These are phyloP conservation scores for Rhodotorula sp. DNA, from an alignment of 1,284 basidiomycete species.

Conservation along the genomic window DNA sequence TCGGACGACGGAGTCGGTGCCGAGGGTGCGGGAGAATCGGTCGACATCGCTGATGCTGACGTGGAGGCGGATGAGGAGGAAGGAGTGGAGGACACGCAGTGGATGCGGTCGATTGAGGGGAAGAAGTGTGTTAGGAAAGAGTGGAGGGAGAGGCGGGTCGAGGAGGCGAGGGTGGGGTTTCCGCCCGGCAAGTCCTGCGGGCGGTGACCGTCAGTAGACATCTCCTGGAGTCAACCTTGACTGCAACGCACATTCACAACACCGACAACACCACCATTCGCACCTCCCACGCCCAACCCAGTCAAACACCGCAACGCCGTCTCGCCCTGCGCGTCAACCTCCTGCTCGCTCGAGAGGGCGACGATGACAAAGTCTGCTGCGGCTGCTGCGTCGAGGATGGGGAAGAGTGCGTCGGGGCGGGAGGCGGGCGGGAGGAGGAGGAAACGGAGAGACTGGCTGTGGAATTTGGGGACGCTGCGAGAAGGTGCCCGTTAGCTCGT, in stretches of 20 bases:
- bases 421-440: conserved; percentile 29
- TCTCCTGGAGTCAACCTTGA: conserved; percentile 53
- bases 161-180: conserved; percentile 49
- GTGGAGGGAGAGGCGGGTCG: conserved; percentile 76
- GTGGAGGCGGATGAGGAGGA: conserved; percentile 50
- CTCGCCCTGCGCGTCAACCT: conserved; percentile 85
- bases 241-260: conserved; percentile 61
- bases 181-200: conserved; percentile 54
- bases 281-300: conserved; percentile 52
- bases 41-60: conserved; percentile 49
- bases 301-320: conserved; percentile 77
- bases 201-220: conserved; percentile 10
- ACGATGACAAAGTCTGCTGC: conserved; percentile 89
- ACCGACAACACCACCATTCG: conserved; percentile 67
- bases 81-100: conserved; percentile 56
- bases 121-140: conserved; percentile 95
- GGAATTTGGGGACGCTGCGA: conserved; percentile 34
- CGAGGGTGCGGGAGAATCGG: conserved; percentile 6
- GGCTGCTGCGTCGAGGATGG: conserved; percentile 79
- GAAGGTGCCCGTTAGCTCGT: background rate
- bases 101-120: conserved; percentile 66
- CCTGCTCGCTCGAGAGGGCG: conserved; percentile 72
- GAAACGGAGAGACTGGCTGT: conserved; percentile 35
- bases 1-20: conserved; percentile 54
- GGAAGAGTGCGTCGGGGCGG: conserved; percentile 56